phyloP scores from a whole-genome alignment of 129 eudicot genomes.

The Flaveria brownii region DNA sequence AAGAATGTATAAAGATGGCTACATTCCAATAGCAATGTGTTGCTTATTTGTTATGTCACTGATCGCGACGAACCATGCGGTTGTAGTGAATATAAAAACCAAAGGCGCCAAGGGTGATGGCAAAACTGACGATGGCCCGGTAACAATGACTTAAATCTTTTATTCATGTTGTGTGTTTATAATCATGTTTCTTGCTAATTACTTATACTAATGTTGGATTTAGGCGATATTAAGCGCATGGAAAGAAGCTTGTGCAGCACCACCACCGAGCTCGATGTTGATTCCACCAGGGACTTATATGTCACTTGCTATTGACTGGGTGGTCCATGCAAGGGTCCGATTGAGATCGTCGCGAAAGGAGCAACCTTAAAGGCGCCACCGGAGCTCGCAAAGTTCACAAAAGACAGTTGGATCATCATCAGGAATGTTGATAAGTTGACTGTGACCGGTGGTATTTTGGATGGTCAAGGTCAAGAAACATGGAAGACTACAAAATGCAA shows the following conservation, averaged over 20 bases:
- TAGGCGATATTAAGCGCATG: slow-evolving; percentile 51
- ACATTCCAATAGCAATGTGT: slow-evolving; percentile 10
- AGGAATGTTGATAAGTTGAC: slow-evolving; percentile 34
- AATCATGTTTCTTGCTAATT: background rate
- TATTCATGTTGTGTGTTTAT: background rate
- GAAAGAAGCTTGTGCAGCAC: slow-evolving; percentile 46
- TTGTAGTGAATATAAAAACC: slow-evolving; percentile 28
- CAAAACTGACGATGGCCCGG: slow-evolving; percentile 40
- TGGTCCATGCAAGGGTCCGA: slow-evolving; percentile 52
- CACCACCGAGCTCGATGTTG: slow-evolving; percentile 35
- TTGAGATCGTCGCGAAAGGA: slow-evolving; percentile 37
- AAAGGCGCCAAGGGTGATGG: slow-evolving; percentile 56
- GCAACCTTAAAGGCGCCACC: slow-evolving; percentile 45
- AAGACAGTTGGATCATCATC: slow-evolving; percentile 41
- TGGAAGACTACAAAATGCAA: slow-evolving; percentile 45
- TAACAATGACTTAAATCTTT: slow-evolving; percentile 1
- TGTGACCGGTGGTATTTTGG: slow-evolving; percentile 46
- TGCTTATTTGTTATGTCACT: slow-evolving; percentile 16
- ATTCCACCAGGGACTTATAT: slow-evolving; percentile 42
- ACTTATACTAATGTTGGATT: background rate
- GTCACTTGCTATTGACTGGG: slow-evolving; percentile 19
- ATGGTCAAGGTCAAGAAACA: slow-evolving; percentile 53
- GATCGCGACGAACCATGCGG: slow-evolving; percentile 22
- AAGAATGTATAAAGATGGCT: slow-evolving; percentile 5
- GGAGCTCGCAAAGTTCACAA: slow-evolving; percentile 24